Evolutionary conservation across 179 eudicot genomes (phyloP).

Genomic region (Monotropa hypopitys): DNA sequence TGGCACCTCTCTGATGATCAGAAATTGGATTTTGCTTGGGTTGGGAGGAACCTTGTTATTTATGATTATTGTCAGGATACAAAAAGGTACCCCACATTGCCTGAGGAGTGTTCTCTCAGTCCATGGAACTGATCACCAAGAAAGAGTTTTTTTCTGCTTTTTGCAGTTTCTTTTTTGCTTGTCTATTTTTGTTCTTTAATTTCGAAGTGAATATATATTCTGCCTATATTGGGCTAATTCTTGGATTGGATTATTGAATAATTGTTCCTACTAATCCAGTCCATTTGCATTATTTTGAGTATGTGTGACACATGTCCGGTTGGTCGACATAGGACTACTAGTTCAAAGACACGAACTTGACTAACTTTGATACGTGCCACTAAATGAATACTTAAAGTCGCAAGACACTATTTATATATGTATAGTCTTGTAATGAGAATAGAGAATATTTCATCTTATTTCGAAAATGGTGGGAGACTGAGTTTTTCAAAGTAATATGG

Average conservation of each 20-base stretch:
- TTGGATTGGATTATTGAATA: not conserved
- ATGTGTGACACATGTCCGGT: too few species aligned
- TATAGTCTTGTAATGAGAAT: too few species aligned
- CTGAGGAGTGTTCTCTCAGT: slow-evolving; percentile 62
- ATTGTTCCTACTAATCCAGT: not conserved
- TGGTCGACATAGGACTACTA: too few species aligned
- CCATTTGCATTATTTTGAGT: too few species aligned
- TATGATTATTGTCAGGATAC: slow-evolving; percentile 74
- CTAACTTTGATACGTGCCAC: too few species aligned
- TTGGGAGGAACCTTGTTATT: slow-evolving; percentile 54
- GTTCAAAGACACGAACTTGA: too few species aligned
- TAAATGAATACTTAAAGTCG: too few species aligned
- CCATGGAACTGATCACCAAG: slow-evolving; percentile 19
- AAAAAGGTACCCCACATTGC: slow-evolving; percentile 38
- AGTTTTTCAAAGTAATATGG: too few species aligned
- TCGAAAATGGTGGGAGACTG: too few species aligned
- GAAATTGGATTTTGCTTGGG: slow-evolving; percentile 72
- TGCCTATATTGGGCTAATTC: not conserved
- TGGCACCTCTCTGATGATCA: slow-evolving; percentile 73
- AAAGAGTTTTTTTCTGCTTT: not conserved
- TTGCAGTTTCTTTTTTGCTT: not conserved
- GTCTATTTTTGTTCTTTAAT: not conserved
- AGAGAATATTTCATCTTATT: too few species aligned
- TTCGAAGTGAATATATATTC: not conserved
- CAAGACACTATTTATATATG: too few species aligned